A percentile compares a stretch with the other conserved stretches of the same genome.
Evolutionary conservation across 257 asterid genomes (phyloP).

Genomic region (Verbascum thapsus): DNA sequence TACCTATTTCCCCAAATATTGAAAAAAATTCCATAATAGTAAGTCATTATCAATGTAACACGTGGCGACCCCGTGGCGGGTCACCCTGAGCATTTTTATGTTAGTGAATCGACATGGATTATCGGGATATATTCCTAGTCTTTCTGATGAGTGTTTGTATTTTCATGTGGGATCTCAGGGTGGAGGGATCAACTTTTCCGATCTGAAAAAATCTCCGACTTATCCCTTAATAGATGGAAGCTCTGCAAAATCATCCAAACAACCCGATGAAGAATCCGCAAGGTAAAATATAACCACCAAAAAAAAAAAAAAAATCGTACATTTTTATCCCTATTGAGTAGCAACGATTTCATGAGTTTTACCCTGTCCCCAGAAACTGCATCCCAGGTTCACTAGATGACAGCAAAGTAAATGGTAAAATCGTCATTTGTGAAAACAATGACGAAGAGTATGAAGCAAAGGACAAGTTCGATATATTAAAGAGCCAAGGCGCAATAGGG

Average conservation of each 20-base stretch:
- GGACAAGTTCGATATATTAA: conserved; percentile 27
- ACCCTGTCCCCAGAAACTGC: conserved; percentile 39
- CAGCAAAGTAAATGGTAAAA: conserved; percentile 45
- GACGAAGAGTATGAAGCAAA: background rate
- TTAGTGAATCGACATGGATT: too few species aligned
- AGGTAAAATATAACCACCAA: conserved; percentile 31
- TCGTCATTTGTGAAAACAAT: conserved; percentile 41
- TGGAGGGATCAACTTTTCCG: conserved; percentile 45
- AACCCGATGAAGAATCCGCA: conserved; percentile 19
- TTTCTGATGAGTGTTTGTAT: background rate
- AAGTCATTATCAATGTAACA: background rate
- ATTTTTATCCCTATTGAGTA: background rate
- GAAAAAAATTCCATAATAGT: background rate
- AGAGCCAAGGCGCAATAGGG: conserved; percentile 43
- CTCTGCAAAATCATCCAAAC: conserved; percentile 31
- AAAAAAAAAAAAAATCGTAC: background rate
- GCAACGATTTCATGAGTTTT: background rate
- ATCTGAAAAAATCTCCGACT: conserved; percentile 38
- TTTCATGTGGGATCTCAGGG: conserved; percentile 38
- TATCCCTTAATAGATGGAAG: conserved; percentile 48
- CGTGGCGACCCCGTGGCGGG: too few species aligned
- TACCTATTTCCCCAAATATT: too few species aligned
- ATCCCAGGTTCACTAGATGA: conserved; percentile 39
- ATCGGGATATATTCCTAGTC: too few species aligned
- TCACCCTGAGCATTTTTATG: too few species aligned